A percentile compares a stretch with the other conserved stretches of the same genome.
Conservation (phyloP, 164 flowering plant species). For the Aristolochia californica region DNA sequence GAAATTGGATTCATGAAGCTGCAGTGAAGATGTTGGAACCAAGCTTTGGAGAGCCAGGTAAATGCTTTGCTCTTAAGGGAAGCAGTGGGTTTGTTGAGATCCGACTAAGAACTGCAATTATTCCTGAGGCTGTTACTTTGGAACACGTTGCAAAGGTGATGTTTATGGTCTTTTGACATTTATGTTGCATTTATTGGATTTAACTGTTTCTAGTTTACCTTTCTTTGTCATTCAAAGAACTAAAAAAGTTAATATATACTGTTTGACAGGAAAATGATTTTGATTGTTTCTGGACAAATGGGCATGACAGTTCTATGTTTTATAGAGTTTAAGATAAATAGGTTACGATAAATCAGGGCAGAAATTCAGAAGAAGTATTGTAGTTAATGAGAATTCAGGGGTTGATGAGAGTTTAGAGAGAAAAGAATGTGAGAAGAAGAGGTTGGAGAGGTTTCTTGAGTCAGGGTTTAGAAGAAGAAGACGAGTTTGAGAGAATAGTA, state of each 20-base stretch:
- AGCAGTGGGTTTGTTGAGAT: conserved; percentile 62
- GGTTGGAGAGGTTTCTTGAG: too few relatives aligned
- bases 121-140: conserved; percentile 76
- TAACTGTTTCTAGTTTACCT: not conserved
- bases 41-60: conserved; percentile 92
- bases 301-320: not conserved
- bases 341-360: too few relatives aligned
- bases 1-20: conserved; percentile 25
- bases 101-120: conserved; percentile 49
- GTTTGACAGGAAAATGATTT: not conserved
- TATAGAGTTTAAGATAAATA: too few relatives aligned
- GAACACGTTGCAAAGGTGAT: conserved; percentile 86
- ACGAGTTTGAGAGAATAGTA: too few relatives aligned
- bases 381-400: too few relatives aligned
- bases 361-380: too few relatives aligned
- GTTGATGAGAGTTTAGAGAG: too few relatives aligned
- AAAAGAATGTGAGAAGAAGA: too few relatives aligned
- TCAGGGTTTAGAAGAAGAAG: too few relatives aligned
- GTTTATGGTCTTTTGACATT: not conserved
- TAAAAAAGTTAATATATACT: too few relatives aligned
- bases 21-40: conserved; percentile 64
- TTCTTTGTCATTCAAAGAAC: not conserved
- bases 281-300: not conserved
- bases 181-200: not conserved
- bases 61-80: conserved; percentile 74